These are phyloP conservation scores for Exophiala alcalophila DNA, from an alignment of 2,329 filamentous ascomycete genomes.

Conservation along the genomic window DNA sequence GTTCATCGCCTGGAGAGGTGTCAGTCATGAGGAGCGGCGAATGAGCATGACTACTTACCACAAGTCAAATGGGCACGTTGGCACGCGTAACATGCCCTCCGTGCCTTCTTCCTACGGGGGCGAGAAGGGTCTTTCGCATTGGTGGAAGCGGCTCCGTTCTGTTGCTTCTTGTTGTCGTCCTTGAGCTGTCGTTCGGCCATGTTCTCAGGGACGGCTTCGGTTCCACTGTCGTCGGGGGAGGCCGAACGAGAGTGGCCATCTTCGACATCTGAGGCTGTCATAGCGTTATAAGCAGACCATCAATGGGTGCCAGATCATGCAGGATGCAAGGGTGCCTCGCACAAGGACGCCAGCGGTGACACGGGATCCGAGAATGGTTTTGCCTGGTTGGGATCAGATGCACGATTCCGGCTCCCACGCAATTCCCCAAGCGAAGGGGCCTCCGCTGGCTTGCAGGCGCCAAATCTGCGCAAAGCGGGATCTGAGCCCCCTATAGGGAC, in stretches of 20 bases:
- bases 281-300: slow-evolving; percentile 33
- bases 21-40: slow-evolving; percentile 33
- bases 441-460: slow-evolving; percentile 11
- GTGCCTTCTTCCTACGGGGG: slow-evolving; percentile 90
- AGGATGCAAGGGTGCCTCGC: slow-evolving; percentile 16
- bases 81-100: slow-evolving; percentile 92
- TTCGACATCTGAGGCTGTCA: slow-evolving; percentile 36
- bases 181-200: slow-evolving; percentile 40
- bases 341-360: slow-evolving; percentile 21
- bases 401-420: slow-evolving; percentile 6
- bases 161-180: slow-evolving; percentile 48
- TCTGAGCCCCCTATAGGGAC: slow-evolving; percentile 8
- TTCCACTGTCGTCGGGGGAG: slow-evolving; percentile 39
- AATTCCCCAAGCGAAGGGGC: slow-evolving; percentile 10
- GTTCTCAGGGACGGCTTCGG: slow-evolving; percentile 39
- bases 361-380: slow-evolving; percentile 11
- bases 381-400: slow-evolving; percentile 11
- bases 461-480: slow-evolving; percentile 2
- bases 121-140: slow-evolving; percentile 84
- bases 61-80: slow-evolving; percentile 96
- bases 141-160: slow-evolving; percentile 51
- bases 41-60: slow-evolving; percentile 64
- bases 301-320: slow-evolving; percentile 21
- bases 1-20: slow-evolving; percentile 72
- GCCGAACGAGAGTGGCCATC: slow-evolving; percentile 37